Conservation (phyloP, 148 eudicot species). For the Selenicereus undatus region DNA sequence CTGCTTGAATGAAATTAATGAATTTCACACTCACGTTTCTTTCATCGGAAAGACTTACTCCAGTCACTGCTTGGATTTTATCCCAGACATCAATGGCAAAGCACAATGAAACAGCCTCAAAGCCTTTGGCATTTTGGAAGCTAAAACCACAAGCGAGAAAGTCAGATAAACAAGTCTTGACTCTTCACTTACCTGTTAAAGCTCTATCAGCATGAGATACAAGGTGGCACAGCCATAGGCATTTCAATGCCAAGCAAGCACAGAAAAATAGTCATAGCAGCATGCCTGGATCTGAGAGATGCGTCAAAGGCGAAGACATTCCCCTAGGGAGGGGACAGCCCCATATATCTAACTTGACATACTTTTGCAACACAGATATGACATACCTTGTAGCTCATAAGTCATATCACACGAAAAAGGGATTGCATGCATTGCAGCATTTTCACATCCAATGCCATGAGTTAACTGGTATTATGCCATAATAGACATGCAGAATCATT, state of each 20-base stretch:
- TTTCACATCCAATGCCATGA: no score
- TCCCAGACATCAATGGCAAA: slow-evolving; percentile 66
- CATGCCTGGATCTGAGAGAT: not conserved
- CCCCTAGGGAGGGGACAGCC: not conserved
- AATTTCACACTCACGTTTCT: slow-evolving; percentile 35
- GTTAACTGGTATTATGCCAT: no score
- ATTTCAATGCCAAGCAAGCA: not conserved
- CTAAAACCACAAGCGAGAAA: slow-evolving; percentile 34
- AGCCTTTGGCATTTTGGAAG: slow-evolving; percentile 42
- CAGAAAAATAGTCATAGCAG: not conserved
- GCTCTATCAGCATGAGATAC: not conserved
- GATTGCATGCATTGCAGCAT: no score
- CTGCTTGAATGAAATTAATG: not conserved
- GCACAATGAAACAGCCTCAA: slow-evolving; percentile 43
- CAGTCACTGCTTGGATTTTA: slow-evolving; percentile 34
- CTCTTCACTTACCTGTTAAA: not conserved
- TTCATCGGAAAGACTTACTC: slow-evolving; percentile 17
- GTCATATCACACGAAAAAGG: no score
- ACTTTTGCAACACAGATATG: not conserved
- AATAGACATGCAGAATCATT: no score
- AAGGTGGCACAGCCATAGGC: not conserved
- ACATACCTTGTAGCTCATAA: not conserved
- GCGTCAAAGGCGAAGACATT: not conserved
- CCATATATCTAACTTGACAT: not conserved
- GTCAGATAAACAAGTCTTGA: not conserved